phyloP scores from a whole-genome alignment of 192 early-diverging fungal species.

The Dissophora globulifera region DNA sequence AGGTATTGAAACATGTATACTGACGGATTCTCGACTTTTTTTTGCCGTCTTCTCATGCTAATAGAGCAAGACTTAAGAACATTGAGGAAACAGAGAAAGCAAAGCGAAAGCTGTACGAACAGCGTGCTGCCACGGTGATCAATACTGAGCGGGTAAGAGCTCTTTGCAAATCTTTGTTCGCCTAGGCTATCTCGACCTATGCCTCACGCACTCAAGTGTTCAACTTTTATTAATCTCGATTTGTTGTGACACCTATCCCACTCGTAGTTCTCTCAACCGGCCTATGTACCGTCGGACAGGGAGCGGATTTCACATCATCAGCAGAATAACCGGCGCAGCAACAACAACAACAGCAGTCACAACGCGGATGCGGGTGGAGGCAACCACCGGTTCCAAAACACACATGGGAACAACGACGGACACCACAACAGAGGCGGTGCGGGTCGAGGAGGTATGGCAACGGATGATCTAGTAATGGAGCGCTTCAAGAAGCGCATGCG shows the following conservation, averaged over 20 bases:
- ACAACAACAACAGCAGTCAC: slow-evolving; percentile 31
- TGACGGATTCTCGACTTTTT: no score
- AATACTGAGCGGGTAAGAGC: slow-evolving; percentile 26
- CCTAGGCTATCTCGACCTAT: no score
- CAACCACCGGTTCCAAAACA: slow-evolving; percentile 51
- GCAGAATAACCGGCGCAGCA: slow-evolving; percentile 33
- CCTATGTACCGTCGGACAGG: slow-evolving; percentile 23
- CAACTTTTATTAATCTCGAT: background rate
- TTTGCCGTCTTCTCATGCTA: background rate
- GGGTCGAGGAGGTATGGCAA: slow-evolving; percentile 80
- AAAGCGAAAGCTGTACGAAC: slow-evolving; percentile 69
- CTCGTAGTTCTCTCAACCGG: slow-evolving; percentile 25
- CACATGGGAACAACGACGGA: slow-evolving; percentile 11
- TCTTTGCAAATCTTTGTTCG: no score
- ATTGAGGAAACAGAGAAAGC: slow-evolving; percentile 85
- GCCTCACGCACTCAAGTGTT: no score
- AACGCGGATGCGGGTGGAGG: slow-evolving; percentile 7
- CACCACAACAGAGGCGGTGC: slow-evolving; percentile 43
- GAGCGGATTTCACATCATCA: slow-evolving; percentile 47
- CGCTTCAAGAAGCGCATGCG: slow-evolving; percentile 88
- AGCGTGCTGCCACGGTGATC: slow-evolving; percentile 36
- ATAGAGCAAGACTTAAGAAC: slow-evolving; percentile 71
- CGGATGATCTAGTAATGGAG: slow-evolving; percentile 84
- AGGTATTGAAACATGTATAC: no score
- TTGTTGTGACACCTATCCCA: no score